Conservation (phyloP, 2,329 filamentous ascomycete species). For the Orbilia blumenaviensis region DNA sequence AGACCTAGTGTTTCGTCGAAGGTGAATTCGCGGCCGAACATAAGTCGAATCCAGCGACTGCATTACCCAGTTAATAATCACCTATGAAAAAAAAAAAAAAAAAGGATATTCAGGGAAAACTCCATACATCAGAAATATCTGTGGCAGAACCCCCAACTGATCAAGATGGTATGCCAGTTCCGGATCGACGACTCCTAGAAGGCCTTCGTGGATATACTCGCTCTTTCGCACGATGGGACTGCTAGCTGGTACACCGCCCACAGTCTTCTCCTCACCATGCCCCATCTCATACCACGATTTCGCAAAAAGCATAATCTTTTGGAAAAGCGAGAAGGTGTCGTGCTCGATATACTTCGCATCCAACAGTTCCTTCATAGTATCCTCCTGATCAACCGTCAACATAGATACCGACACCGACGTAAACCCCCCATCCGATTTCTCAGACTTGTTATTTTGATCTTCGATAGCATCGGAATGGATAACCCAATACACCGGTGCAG, state of each 20-base stretch:
- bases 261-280: conserved; percentile 60
- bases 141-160: conserved; percentile 87
- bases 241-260: conserved; percentile 64
- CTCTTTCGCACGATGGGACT: conserved; percentile 86
- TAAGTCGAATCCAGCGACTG: conserved; percentile 89
- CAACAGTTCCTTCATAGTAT: conserved; percentile 72
- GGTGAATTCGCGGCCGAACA: conserved; percentile 92
- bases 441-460: conserved; percentile 62
- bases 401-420: conserved; percentile 47
- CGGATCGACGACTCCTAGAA: conserved; percentile 80
- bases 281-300: conserved; percentile 85
- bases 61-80: not conserved
- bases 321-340: conserved; percentile 87
- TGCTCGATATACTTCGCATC: conserved; percentile 83
- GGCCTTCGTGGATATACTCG: conserved; percentile 83
- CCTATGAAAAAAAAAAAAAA: not conserved
- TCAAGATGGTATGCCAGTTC: conserved; percentile 82
- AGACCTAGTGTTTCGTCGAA: conserved; percentile 83
- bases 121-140: conserved; percentile 91
- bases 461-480: conserved; percentile 79
- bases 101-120: not conserved
- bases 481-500: conserved; percentile 87
- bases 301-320: conserved; percentile 84
- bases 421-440: conserved; percentile 44
- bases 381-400: conserved; percentile 62